A percentile compares a stretch with the other conserved stretches of the same genome.
These are phyloP conservation scores for Acorus calamus DNA, from an alignment of 106 monocot genomes.

Conservation along the genomic window DNA sequence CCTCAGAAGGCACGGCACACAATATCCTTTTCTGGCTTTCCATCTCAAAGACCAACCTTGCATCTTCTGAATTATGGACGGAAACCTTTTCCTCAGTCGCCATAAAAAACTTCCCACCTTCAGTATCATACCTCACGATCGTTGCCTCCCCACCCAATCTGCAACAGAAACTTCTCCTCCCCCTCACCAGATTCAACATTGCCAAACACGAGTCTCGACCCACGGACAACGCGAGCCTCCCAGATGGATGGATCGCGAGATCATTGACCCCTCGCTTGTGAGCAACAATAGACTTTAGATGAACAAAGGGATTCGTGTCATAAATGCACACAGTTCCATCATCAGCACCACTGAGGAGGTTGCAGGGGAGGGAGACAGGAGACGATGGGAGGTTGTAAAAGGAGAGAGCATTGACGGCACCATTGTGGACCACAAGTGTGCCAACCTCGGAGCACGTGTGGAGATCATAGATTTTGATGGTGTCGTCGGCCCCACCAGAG, in stretches of 20 bases:
- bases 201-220: conserved; percentile 61
- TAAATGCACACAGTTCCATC: conserved; percentile 68
- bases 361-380: conserved; percentile 50
- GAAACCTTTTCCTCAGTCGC: conserved; percentile 44
- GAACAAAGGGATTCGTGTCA: conserved; percentile 81
- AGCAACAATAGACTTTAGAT: conserved; percentile 38
- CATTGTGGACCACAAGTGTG: conserved; percentile 44
- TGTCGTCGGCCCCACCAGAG: conserved; percentile 74
- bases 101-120: conserved; percentile 50
- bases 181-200: conserved; percentile 77
- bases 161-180: conserved; percentile 63
- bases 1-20: conserved; percentile 54
- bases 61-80: conserved; percentile 73
- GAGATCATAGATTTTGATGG: conserved; percentile 87
- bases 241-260: conserved; percentile 69
- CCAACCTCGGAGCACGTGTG: conserved; percentile 57
- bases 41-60: conserved; percentile 46
- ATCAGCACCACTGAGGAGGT: conserved; percentile 66
- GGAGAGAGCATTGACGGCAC: conserved; percentile 56
- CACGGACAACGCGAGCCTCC: conserved; percentile 62
- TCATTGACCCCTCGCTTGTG: conserved; percentile 41
- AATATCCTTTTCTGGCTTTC: conserved; percentile 43
- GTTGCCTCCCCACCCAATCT: conserved; percentile 58
- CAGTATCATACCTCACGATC: conserved; percentile 42
- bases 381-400: conserved; percentile 40